Evolutionary conservation across 2,329 filamentous ascomycete species (phyloP).

Genomic region (Monilinia fructigena): DNA sequence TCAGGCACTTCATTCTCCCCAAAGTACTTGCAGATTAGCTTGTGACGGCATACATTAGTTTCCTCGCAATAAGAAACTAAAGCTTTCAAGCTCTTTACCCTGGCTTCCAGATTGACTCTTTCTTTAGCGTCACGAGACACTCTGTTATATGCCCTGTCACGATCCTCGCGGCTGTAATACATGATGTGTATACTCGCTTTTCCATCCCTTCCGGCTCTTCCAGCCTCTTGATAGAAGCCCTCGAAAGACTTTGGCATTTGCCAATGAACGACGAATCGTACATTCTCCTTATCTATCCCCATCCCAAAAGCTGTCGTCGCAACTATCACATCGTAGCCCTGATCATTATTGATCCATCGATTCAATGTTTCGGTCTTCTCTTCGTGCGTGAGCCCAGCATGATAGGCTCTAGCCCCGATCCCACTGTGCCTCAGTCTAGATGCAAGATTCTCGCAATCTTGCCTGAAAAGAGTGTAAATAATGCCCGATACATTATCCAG

Average conservation of each 20-base stretch:
- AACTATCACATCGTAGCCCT: conserved; percentile 86
- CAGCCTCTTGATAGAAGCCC: conserved; percentile 94
- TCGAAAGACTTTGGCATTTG: conserved; percentile 91
- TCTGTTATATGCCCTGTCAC: conserved; percentile 66
- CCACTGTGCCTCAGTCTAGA: conserved; percentile 63
- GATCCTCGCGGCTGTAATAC: conserved; percentile 86
- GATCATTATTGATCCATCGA: conserved; percentile 69
- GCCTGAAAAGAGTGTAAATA: conserved; percentile 74
- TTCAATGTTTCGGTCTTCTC: conserved; percentile 69
- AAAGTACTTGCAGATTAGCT: conserved; percentile 73
- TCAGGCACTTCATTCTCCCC: conserved; percentile 59
- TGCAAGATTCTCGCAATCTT: conserved; percentile 72
- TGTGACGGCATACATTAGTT: conserved; percentile 70
- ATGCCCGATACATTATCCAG: conserved; percentile 69
- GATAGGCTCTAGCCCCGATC: conserved; percentile 72
- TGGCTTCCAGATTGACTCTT: conserved; percentile 48
- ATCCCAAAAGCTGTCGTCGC: conserved; percentile 96
- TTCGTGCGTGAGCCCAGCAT: conserved; percentile 65
- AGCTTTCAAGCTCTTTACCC: conserved; percentile 62
- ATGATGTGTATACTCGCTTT: conserved; percentile 84
- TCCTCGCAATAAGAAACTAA: conserved; percentile 82
- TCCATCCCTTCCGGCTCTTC: conserved; percentile 84
- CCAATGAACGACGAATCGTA: conserved; percentile 95
- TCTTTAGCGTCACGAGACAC: conserved; percentile 51
- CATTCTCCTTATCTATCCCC: conserved; percentile 95